A percentile compares a stretch with the other conserved stretches of the same genome.
Evolutionary conservation across 2,329 filamentous ascomycete genomes (phyloP).

Genomic region (Aureobasidium pullulans): DNA sequence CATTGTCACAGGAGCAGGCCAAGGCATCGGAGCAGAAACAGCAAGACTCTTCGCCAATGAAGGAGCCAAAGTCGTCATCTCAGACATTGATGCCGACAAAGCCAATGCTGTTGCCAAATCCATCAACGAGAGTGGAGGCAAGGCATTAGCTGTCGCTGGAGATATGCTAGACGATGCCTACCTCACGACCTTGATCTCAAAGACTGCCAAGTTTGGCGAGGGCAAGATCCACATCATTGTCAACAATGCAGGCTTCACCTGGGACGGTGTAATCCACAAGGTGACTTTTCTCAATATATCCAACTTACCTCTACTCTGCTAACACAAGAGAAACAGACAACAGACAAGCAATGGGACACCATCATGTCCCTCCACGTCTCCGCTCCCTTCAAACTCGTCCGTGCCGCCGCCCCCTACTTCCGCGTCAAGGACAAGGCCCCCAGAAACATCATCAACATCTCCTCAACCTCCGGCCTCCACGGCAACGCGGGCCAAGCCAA

Average conservation of each 20-base stretch:
- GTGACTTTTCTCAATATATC: too few species aligned
- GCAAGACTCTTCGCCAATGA: conserved; percentile 80
- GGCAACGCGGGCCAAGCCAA: conserved; percentile 90
- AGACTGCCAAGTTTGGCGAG: conserved; percentile 69
- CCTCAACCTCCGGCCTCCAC: conserved; percentile 70
- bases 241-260: conserved; percentile 88
- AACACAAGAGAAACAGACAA: conserved; percentile 46
- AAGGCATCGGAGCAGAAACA: conserved; percentile 81
- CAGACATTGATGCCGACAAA: conserved; percentile 73
- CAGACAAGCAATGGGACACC: conserved; percentile 84
- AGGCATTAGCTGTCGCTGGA: conserved; percentile 66
- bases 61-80: conserved; percentile 74
- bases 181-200: conserved; percentile 62
- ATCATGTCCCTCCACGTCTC: conserved; percentile 79
- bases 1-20: conserved; percentile 79
- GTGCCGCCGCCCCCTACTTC: conserved; percentile 78
- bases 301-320: not conserved
- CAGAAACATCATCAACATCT: conserved; percentile 76
- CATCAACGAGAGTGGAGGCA: conserved; percentile 61
- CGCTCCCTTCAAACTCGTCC: conserved; percentile 75
- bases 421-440: conserved; percentile 75
- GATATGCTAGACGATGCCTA: conserved; percentile 69
- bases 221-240: conserved; percentile 89
- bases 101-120: conserved; percentile 57
- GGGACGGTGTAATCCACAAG: conserved; percentile 89